Conservation (phyloP, 139 green algal species). For the Tetraselmis striata region DNA sequence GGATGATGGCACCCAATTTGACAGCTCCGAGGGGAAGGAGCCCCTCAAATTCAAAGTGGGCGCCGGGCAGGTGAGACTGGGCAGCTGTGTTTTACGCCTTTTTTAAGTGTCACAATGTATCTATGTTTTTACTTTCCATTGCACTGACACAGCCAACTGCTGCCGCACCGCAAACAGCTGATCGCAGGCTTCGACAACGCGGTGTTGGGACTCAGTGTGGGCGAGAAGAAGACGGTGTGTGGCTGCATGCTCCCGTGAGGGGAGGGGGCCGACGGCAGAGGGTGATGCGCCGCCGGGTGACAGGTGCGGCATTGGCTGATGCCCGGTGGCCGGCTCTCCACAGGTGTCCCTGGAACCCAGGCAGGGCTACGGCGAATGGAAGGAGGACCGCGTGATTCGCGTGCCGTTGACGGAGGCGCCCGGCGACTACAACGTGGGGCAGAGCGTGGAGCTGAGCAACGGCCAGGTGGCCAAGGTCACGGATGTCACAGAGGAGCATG, state of each 20-base stretch:
- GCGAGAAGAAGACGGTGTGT: background rate
- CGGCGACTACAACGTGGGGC: background rate
- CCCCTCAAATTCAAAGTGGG: slow-evolving; percentile 6
- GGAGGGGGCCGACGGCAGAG: too few species aligned
- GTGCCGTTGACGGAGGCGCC: background rate
- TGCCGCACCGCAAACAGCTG: too few species aligned
- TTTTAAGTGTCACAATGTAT: too few species aligned
- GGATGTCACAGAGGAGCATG: background rate
- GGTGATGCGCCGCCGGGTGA: too few species aligned
- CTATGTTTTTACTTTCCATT: too few species aligned
- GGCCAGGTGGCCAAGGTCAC: slow-evolving; percentile 2
- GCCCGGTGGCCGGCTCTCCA: background rate
- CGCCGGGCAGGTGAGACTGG: background rate
- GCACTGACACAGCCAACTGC: too few species aligned
- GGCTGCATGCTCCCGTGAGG: background rate
- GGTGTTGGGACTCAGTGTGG: background rate
- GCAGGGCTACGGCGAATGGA: slow-evolving; percentile 4
- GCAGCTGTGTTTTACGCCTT: too few species aligned
- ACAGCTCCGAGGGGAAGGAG: background rate
- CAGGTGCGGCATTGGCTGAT: background rate
- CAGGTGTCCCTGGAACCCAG: background rate
- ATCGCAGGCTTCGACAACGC: slow-evolving; percentile 4
- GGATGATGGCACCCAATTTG: slow-evolving; percentile 4
- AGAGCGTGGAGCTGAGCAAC: slow-evolving; percentile 8
- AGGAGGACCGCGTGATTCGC: background rate